Evolutionary conservation across 1,284 basidiomycete genomes (phyloP), one percentile per base, ranked within the genome.

Genomic region (Ustilago bromivora): DNA sequence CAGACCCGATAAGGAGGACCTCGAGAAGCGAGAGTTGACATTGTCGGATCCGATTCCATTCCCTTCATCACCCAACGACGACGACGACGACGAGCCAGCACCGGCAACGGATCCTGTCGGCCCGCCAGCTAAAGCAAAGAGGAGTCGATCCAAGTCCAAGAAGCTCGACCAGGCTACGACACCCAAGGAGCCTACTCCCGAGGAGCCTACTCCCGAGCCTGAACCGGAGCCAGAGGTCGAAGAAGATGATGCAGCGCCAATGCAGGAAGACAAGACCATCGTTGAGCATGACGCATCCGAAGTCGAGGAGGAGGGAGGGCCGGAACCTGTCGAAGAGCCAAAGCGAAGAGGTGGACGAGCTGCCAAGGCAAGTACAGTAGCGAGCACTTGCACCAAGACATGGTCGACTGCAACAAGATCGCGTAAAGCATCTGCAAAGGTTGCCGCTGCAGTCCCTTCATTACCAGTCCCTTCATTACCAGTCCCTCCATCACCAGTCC

Each of bases 41-140:
- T 40, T 68, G 2, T 68, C 74, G 8, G 74, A 71, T 40, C 74
- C 74, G 19, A 57, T 69, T 23, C 66, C 69, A 10, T 68, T 76
- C 49, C 74, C 74, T 1, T 43, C 31, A 4, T 52, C 58, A 1
- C 17, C 28, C 28, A 65, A 55, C 46, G 47, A 61, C 6, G 59
- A 69, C 19, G 19, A 43, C 19, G 64, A 55, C 46, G 47, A 61
- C 4, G 59, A 43, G 13, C 19, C 46, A 23, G 59, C 32, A 40
- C 62, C 66, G 0, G 65, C 59, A 2, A 68, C 69, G 4, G 69
- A 76, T 36, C 66, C 66, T 3, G 41, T 55, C 10, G 28, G 58
- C 19, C 34, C 62, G 2, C 47, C n/a, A 13, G 3, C 49, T 4
- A 76, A 66, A 47, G 60, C 70, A 2, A 77, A 69, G n/a, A 54